These are phyloP conservation scores for Globisporangium perplexum DNA, from an alignment of 352 stramenopile genomes.

Conservation along the genomic window DNA sequence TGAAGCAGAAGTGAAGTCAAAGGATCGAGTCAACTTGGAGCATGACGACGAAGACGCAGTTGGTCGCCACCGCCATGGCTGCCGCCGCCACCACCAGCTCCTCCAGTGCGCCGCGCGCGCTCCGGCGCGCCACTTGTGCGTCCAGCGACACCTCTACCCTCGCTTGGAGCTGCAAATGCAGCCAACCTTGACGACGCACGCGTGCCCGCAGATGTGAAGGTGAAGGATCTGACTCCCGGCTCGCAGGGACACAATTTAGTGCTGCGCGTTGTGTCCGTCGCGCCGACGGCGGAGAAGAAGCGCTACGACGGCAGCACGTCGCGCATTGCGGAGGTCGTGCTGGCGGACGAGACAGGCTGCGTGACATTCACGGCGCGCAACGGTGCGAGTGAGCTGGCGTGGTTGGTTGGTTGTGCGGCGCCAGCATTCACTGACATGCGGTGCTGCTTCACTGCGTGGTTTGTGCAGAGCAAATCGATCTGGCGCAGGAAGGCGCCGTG, in stretches of 20 bases:
- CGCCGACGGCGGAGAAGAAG: slow-evolving; percentile 53
- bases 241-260: slow-evolving; percentile 82
- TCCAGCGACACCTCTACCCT: neutral
- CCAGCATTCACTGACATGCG: neutral
- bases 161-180: neutral
- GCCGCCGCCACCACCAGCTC: slow-evolving; percentile 2
- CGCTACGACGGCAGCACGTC: slow-evolving; percentile 59
- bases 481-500: slow-evolving; percentile 41
- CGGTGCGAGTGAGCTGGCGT: slow-evolving; percentile 29
- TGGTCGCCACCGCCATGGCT: slow-evolving; percentile 1
- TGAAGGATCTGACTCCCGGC: slow-evolving; percentile 63
- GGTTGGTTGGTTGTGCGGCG: neutral
- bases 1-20: too few relatives aligned
- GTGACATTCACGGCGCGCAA: slow-evolving; percentile 80
- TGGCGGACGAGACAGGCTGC: slow-evolving; percentile 80
- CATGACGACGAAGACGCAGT: neutral
- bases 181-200: neutral
- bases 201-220: slow-evolving; percentile 58
- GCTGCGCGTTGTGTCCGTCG: slow-evolving; percentile 62
- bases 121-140: slow-evolving; percentile 46
- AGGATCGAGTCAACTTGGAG: neutral
- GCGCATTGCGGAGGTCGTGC: slow-evolving; percentile 67
- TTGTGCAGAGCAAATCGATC: slow-evolving; percentile 66
- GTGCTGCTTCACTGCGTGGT: neutral
- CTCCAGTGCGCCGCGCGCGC: slow-evolving; percentile 10